Base-by-base conservation (phyloP, 2,329 filamentous ascomycete species). In the Arthrobotrys sphaeroides region DNA sequence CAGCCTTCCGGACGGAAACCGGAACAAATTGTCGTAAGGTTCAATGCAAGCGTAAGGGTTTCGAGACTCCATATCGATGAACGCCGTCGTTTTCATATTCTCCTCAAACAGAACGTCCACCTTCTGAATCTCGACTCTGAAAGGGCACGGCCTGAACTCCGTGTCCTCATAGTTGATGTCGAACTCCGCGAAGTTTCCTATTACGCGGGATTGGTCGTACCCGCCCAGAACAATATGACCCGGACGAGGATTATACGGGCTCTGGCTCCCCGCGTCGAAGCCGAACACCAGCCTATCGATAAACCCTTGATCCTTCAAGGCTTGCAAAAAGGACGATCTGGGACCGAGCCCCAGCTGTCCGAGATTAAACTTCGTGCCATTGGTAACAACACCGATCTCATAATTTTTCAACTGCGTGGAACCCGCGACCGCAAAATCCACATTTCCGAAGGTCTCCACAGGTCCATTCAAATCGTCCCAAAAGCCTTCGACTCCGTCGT, bases 21-120 rank as follows among this genome's bases (percentile, higher is more conserved):
- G 43, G 36, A 74, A 74, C 18, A 74, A 49, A 36, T 60, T 67
- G 4, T 74, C 70, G 38, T 74, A 74, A 31, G 70, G 70, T 45
- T 74, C 70, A n/a, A 74, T 74, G 55, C 70, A 74, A 5, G 70
- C 70, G 24, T 74, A 74, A 1, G 70, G 62, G 18, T 74, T 74
- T 20, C 62, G 60, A 24, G 70, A 59, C n/a, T 74, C 62, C 62
- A 74, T 67, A 33, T 74, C 70, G 26, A 74, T 74, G 43, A 74
- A 74, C 4, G 70, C 24, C 1, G 70, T 62, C 6, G 70, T 26
- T 26, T 51, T 57, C 36, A 26, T 62, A 1, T 36, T 40, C 18
- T 53, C 57, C 33, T 74, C 62, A 28, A 74, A 74, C 6, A 62
- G 7, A 10, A 74, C 61, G 18, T 74, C 62, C 5, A 60, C 55